phyloP scores from a whole-genome alignment of 768 basidiomycete species.

The Porphyrellus cyaneotinctus region DNA sequence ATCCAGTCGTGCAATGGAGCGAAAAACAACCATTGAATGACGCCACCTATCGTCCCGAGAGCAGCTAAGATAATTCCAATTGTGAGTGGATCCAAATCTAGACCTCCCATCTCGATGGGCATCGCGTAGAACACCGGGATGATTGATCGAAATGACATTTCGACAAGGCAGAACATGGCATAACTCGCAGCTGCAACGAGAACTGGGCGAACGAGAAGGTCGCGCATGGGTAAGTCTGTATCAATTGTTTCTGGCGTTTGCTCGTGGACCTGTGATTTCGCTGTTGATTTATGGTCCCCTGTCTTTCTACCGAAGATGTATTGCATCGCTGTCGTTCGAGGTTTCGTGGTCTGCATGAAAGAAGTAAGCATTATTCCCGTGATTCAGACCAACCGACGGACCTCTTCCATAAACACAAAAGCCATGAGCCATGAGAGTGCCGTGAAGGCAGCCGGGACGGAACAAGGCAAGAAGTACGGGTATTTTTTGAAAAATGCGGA shows the following conservation, averaged over 20 bases:
- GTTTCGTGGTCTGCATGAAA: slow-evolving; percentile 15
- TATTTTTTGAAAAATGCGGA: slow-evolving; percentile 55
- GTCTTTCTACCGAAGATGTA: slow-evolving; percentile 13
- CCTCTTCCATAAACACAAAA: slow-evolving; percentile 54
- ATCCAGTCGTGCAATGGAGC: slow-evolving; percentile 48
- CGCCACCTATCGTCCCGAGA: slow-evolving; percentile 30
- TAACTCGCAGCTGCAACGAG: slow-evolving; percentile 59
- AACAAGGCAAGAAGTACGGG: slow-evolving; percentile 73
- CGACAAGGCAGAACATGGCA: slow-evolving; percentile 54
- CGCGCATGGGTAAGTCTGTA: slow-evolving; percentile 42
- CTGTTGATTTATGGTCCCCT: neutral
- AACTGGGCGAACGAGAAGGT: slow-evolving; percentile 49
- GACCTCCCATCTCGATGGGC: slow-evolving; percentile 30
- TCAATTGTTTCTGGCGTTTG: neutral
- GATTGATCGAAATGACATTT: slow-evolving; percentile 55
- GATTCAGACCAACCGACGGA: slow-evolving; percentile 8
- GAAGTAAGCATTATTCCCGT: neutral
- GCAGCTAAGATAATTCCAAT: slow-evolving; percentile 31
- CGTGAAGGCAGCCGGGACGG: slow-evolving; percentile 55
- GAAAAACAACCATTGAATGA: slow-evolving; percentile 61
- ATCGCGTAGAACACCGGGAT: slow-evolving; percentile 32
- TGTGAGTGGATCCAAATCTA: slow-evolving; percentile 21
- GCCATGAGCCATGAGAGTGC: slow-evolving; percentile 47
- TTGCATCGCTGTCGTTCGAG: slow-evolving; percentile 10
- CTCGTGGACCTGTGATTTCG: neutral